phyloP scores from a whole-genome alignment of 2,329 filamentous ascomycete genomes.

The Stagonosporopsis rhizophila region DNA sequence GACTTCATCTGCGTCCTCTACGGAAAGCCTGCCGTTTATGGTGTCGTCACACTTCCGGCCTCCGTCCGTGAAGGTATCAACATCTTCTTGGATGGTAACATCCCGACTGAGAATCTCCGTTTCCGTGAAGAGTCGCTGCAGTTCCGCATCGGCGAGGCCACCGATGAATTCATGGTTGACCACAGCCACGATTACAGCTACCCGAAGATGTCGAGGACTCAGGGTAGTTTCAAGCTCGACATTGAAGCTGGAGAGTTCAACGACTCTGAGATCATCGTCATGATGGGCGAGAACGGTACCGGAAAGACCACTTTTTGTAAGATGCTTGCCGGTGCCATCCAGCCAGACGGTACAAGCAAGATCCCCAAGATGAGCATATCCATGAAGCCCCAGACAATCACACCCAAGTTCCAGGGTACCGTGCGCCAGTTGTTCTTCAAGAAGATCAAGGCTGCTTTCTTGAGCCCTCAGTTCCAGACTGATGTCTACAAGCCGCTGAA shows the following conservation, averaged over 20 bases:
- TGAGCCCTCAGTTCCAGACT: slow-evolving; percentile 98
- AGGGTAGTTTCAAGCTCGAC: slow-evolving; percentile 84
- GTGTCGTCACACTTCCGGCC: slow-evolving; percentile 93
- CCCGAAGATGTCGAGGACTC: slow-evolving; percentile 89
- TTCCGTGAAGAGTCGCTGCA: slow-evolving; percentile 97
- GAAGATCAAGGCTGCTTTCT: slow-evolving; percentile 96
- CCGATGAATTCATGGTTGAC: slow-evolving; percentile 86
- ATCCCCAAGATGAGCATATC: slow-evolving; percentile 95
- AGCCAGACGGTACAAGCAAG: slow-evolving; percentile 80
- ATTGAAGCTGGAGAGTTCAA: slow-evolving; percentile 89
- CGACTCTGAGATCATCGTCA: slow-evolving; percentile 97
- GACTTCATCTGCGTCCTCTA: slow-evolving; percentile 99
- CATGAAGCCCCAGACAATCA: slow-evolving; percentile 99
- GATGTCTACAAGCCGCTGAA: slow-evolving; percentile 99
- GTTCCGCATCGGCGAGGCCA: slow-evolving; percentile 89
- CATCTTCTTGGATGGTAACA: slow-evolving; percentile 97
- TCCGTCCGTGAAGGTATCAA: slow-evolving; percentile 99
- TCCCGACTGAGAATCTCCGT: slow-evolving; percentile 96
- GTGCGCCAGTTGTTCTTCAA: slow-evolving; percentile 99
- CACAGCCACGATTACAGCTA: slow-evolving; percentile 86
- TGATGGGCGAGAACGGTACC: slow-evolving; percentile 99
- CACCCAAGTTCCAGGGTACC: slow-evolving; percentile 95
- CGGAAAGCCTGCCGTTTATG: slow-evolving; percentile 92
- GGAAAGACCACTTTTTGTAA: slow-evolving; percentile 99
- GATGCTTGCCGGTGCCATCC: slow-evolving; percentile 89